Evolutionary conservation across 495 filamentous ascomycete genomes (phyloP).

Genomic region (Trichodelitschia bisporula): DNA sequence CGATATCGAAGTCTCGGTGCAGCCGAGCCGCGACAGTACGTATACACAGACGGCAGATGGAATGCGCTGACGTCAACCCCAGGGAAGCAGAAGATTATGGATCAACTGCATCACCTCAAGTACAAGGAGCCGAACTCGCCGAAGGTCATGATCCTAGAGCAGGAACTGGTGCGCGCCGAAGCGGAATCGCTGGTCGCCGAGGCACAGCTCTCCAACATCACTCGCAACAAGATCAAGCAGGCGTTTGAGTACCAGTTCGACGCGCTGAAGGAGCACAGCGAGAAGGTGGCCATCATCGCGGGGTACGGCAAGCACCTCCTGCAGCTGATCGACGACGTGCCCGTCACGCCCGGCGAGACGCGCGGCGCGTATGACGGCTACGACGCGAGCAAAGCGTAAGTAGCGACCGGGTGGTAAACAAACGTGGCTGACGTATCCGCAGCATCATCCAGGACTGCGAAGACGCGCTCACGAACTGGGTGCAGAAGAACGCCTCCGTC

Average conservation of each 20-base stretch:
- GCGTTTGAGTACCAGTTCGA: slow-evolving; percentile 98
- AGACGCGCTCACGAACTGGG: slow-evolving; percentile 92
- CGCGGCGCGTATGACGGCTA: slow-evolving; percentile 93
- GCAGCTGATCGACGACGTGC: slow-evolving; percentile 85
- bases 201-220: slow-evolving; percentile 96
- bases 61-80: slow-evolving; percentile 3
- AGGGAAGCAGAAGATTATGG: slow-evolving; percentile 98
- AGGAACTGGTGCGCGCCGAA: slow-evolving; percentile 94
- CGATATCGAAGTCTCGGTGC: slow-evolving; percentile 94
- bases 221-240: slow-evolving; percentile 94
- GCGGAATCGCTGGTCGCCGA: slow-evolving; percentile 95
- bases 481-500: slow-evolving; percentile 67
- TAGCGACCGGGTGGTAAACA: slow-evolving; percentile 1
- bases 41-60: slow-evolving; percentile 4
- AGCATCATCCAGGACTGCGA: slow-evolving; percentile 98
- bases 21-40: slow-evolving; percentile 91
- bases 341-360: slow-evolving; percentile 92
- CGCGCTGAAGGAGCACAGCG: slow-evolving; percentile 88
- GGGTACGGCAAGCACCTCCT: slow-evolving; percentile 93
- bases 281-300: slow-evolving; percentile 94
- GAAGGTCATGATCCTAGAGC: slow-evolving; percentile 90
- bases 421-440: neutral
- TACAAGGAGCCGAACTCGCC: slow-evolving; percentile 98
- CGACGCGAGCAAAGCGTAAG: slow-evolving; percentile 74
- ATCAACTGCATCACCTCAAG: slow-evolving; percentile 95